These are phyloP conservation scores for Phytophthora pinifolia DNA, from an alignment of 352 stramenopile species.

Conservation along the genomic window DNA sequence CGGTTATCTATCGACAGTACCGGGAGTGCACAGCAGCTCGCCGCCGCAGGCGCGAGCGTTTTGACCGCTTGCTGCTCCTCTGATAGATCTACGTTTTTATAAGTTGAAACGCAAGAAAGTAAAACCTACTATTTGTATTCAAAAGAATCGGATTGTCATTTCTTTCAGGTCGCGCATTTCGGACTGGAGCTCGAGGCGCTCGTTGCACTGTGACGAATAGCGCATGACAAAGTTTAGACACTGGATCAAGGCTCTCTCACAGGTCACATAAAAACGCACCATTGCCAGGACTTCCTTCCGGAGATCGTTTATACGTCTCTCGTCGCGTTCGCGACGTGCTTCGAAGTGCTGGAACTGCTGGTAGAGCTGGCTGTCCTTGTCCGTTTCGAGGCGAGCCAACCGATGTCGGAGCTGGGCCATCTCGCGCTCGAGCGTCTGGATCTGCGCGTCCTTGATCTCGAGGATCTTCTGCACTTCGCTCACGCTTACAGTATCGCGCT, in stretches of 20 bases:
- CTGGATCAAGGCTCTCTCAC: background rate
- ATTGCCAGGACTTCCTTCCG: constrained; percentile 58
- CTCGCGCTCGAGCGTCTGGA: constrained; percentile 60
- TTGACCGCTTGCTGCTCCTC: constrained; percentile 4
- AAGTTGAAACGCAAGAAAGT: too few relatives aligned
- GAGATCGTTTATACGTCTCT: constrained; percentile 50
- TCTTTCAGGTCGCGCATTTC: constrained; percentile 63
- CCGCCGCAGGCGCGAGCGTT: constrained; percentile 19
- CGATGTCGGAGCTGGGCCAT: constrained; percentile 48
- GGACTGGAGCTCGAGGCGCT: constrained; percentile 48
- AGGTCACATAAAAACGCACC: constrained; percentile 29
- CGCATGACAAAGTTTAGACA: constrained; percentile 4
- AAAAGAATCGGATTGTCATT: constrained; percentile 54
- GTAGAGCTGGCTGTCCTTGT: constrained; percentile 64
- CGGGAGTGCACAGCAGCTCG: constrained; percentile 18
- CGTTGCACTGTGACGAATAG: constrained; percentile 45
- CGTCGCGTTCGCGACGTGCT: constrained; percentile 44
- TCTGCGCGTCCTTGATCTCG: constrained; percentile 53
- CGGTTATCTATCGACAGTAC: constrained; percentile 20
- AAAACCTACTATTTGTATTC: too few relatives aligned
- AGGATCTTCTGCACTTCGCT: constrained; percentile 48
- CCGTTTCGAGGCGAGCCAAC: constrained; percentile 40
- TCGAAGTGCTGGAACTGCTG: constrained; percentile 49
- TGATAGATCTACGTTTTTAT: constrained; percentile 36
- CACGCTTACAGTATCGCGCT: constrained; percentile 32